Evolutionary conservation across 2,329 filamentous ascomycete genomes (phyloP).

Genomic region (Diaporthe eres): DNA sequence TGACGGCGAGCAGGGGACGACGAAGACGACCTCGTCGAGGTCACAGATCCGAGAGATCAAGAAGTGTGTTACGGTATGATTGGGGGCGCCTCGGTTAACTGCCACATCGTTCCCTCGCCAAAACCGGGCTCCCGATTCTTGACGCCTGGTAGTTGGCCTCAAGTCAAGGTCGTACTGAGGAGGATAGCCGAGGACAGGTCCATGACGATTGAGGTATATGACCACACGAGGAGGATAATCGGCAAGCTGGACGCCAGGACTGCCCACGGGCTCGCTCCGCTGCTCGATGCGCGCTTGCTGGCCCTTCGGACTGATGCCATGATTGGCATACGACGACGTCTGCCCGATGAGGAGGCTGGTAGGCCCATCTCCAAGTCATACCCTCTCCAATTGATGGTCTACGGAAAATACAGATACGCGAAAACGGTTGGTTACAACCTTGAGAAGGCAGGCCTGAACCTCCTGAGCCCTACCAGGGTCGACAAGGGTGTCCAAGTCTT

Average conservation of each 20-base stretch:
- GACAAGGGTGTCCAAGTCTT: constrained; percentile 78
- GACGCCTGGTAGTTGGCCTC: constrained; percentile 75
- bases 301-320: constrained; percentile 80
- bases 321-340: constrained; percentile 76
- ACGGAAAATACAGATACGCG: constrained; percentile 78
- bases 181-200: constrained; percentile 68
- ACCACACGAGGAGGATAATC: constrained; percentile 79
- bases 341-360: constrained; percentile 75
- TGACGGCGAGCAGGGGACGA: constrained; percentile 55
- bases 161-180: constrained; percentile 80
- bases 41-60: constrained; percentile 73
- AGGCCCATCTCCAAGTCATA: constrained; percentile 72
- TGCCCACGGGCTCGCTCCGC: constrained; percentile 76
- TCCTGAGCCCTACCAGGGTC: constrained; percentile 76
- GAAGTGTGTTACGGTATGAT: constrained; percentile 88
- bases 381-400: constrained; percentile 81
- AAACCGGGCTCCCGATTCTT: constrained; percentile 74
- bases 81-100: constrained; percentile 76
- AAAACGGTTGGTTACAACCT: constrained; percentile 77
- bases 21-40: constrained; percentile 71
- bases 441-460: constrained; percentile 74
- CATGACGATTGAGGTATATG: constrained; percentile 78
- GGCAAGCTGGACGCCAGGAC: constrained; percentile 80
- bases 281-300: constrained; percentile 77
- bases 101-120: constrained; percentile 76